A percentile compares a stretch with the other conserved stretches of the same genome.
Evolutionary conservation across 2,329 filamentous ascomycete species (phyloP).

Genomic region (Helicocarpus griseus): DNA sequence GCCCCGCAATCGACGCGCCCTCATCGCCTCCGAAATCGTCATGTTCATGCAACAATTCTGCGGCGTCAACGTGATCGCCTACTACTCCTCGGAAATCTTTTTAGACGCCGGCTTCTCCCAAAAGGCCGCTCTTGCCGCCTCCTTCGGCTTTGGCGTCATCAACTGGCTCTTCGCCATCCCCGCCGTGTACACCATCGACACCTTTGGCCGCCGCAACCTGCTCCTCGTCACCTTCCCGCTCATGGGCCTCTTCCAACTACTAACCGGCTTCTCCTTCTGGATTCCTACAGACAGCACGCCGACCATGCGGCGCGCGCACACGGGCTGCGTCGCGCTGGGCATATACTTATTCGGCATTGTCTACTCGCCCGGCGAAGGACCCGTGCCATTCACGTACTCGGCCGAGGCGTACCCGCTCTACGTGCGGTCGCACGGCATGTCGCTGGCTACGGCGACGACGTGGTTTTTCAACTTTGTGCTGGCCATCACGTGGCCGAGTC

Average conservation of each 20-base stretch:
- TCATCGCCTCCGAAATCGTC: slow-evolving; percentile 51
- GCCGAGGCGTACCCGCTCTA: slow-evolving; percentile 58
- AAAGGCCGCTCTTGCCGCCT: slow-evolving; percentile 45
- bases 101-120: slow-evolving; percentile 42
- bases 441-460: slow-evolving; percentile 52
- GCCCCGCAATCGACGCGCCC: slow-evolving; percentile 52
- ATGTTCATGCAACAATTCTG: slow-evolving; percentile 58
- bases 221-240: slow-evolving; percentile 56
- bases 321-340: slow-evolving; percentile 34
- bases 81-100: slow-evolving; percentile 54
- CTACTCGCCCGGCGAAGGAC: slow-evolving; percentile 51
- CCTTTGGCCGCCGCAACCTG: slow-evolving; percentile 55
- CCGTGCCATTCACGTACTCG: slow-evolving; percentile 57
- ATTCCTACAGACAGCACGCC: slow-evolving; percentile 28
- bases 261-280: slow-evolving; percentile 45
- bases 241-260: slow-evolving; percentile 47
- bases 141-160: slow-evolving; percentile 51
- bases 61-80: slow-evolving; percentile 46
- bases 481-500: slow-evolving; percentile 44
- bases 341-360: slow-evolving; percentile 36
- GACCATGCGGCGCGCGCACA: slow-evolving; percentile 24
- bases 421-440: slow-evolving; percentile 54
- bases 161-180: slow-evolving; percentile 57
- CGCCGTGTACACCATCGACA: slow-evolving; percentile 58
- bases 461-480: slow-evolving; percentile 50